phyloP scores from a whole-genome alignment of 345 rosid species.

The Hibiscus trionum region DNA sequence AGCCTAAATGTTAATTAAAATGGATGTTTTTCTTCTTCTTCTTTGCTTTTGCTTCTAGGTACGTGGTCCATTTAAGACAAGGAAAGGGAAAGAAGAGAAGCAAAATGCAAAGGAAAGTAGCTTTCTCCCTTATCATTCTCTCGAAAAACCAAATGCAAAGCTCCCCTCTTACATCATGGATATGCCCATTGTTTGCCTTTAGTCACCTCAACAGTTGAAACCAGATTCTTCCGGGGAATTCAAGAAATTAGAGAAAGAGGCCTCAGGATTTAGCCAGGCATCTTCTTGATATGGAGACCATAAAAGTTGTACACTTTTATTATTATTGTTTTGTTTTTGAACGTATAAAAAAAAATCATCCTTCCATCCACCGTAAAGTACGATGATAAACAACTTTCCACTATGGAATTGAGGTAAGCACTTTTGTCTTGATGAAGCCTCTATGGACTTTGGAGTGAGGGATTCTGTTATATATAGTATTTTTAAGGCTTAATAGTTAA shows the following conservation, averaged over 20 bases:
- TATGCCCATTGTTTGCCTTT: background rate
- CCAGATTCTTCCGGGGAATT: conserved; percentile 36
- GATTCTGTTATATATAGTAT: conserved; percentile 12
- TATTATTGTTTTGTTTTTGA: conserved; percentile 18
- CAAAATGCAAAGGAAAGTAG: conserved; percentile 22
- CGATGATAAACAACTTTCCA: conserved; percentile 42
- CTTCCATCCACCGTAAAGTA: conserved; percentile 24
- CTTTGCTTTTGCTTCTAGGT: too few species aligned
- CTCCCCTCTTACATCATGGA: background rate
- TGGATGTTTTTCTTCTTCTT: too few species aligned
- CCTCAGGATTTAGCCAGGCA: conserved; percentile 18
- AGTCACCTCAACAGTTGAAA: conserved; percentile 37
- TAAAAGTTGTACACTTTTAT: conserved; percentile 31
- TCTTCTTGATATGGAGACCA: conserved; percentile 38
- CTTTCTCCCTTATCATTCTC: conserved; percentile 13
- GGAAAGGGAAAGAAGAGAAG: conserved; percentile 18
- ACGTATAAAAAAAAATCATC: conserved; percentile 4
- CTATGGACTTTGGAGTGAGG: conserved; percentile 40
- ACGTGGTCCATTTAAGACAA: too few species aligned
- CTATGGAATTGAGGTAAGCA: conserved; percentile 30
- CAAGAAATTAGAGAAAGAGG: background rate
- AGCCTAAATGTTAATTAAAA: too few species aligned
- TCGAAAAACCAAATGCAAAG: conserved; percentile 9
- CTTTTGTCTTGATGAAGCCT: conserved; percentile 56
- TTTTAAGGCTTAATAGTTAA: background rate